Evolutionary conservation across 768 basidiomycete genomes (phyloP), one percentile per base, ranked within the genome.

Genomic region (Jaapia argillacea): DNA sequence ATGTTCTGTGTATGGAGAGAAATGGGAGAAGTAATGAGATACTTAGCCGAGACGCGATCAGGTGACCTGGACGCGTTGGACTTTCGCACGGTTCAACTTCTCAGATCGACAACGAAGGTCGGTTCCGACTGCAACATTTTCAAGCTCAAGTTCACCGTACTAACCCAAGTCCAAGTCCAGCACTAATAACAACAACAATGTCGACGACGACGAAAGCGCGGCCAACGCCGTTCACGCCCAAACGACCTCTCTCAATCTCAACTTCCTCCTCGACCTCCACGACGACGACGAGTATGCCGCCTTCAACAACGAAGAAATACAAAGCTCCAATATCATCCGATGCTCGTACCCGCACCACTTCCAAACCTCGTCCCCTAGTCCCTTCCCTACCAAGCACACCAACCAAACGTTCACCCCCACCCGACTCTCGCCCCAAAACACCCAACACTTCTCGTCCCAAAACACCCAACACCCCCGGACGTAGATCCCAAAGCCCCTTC

Each of bases 321-420:
- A 84, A 81, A 54, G 76, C 81, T 0, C 54, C 74, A 1, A 58
- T 85, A 13, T 80, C 80, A 2, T 49, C 59, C 5, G 70, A 72
- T 46, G 65, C 68, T 6, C 58, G 55, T 5, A 39, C 53, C 0
- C 51, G 54, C 5, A 36, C 47, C 23, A 46, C 28, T 1, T 43
- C 43, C 35, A 51, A 53, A 36, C 45, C 48, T 1, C 43, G 45
- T 22, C 44, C 51, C 4, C 54, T 61, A 12, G 60, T 77, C 2
- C 54, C 72, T 0, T 60, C 75, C 4, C 70, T 76, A 18, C 72
- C 75, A 6, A 70, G 70, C 4, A 72, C 78, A 4, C 81, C 79
- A 0, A 70, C 71, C 27, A 74, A 70, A 53, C 59, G 58, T 48
- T 58, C 41, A 12, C 40, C 46, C 44, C 49, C 23, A 4, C 60